phyloP scores from a whole-genome alignment of 192 early-diverging fungal genomes.

The Mortierella claussenii region DNA sequence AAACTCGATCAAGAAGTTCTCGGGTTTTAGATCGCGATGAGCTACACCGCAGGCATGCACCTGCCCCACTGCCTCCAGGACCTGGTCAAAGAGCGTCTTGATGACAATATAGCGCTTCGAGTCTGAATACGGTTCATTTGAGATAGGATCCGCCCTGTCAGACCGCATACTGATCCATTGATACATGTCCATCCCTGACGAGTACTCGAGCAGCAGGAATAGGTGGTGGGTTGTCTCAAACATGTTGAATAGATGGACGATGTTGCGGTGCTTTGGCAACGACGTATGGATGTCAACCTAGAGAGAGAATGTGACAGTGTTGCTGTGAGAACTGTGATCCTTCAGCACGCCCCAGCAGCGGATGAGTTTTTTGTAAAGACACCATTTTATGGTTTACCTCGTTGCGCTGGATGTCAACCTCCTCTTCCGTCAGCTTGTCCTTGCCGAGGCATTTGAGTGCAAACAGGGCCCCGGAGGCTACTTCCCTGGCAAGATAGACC shows the following conservation, averaged over 20 bases:
- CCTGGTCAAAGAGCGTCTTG: conserved; percentile 75
- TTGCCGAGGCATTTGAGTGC: conserved; percentile 82
- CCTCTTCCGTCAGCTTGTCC: conserved; percentile 66
- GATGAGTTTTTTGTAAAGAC: too few relatives aligned
- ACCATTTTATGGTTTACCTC: conserved; percentile 69
- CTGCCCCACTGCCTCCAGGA: conserved; percentile 77
- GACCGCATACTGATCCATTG: conserved; percentile 59
- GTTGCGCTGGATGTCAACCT: conserved; percentile 73
- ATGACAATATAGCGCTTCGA: conserved; percentile 69
- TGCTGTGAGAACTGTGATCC: background rate
- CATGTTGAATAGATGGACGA: conserved; percentile 71
- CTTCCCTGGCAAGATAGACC: conserved; percentile 76
- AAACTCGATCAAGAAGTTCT: conserved; percentile 70
- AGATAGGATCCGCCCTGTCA: conserved; percentile 48
- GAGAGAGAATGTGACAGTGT: background rate
- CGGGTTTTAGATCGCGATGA: conserved; percentile 92
- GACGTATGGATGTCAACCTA: conserved; percentile 65
- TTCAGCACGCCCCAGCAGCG: too few relatives aligned
- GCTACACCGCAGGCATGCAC: conserved; percentile 82
- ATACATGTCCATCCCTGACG: conserved; percentile 62
- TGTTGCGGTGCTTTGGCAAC: conserved; percentile 68
- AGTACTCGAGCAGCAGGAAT: conserved; percentile 76
- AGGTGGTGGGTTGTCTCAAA: conserved; percentile 78
- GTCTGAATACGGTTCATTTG: conserved; percentile 63
- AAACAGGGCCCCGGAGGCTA: conserved; percentile 63